Conservation (phyloP, 2,329 filamentous ascomycete species). For the Sporothrix schenckii region DNA sequence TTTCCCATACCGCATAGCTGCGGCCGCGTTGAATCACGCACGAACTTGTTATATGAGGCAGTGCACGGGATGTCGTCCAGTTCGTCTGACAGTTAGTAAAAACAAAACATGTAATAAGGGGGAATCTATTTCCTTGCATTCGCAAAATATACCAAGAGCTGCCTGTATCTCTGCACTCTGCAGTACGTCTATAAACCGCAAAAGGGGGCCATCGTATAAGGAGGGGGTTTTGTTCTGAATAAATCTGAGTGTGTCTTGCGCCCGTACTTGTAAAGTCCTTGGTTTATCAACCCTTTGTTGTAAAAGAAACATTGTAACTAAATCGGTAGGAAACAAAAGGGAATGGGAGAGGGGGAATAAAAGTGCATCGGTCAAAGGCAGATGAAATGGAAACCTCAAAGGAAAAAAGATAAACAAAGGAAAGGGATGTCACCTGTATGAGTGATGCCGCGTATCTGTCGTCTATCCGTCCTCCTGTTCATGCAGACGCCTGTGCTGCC, state of each 20-base stretch:
- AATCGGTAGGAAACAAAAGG: conserved; percentile 13
- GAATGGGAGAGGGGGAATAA: not conserved
- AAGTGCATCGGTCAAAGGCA: not conserved
- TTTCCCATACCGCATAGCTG: conserved; percentile 55
- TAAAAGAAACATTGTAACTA: not conserved
- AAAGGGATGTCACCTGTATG: not conserved
- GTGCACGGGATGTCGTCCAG: not conserved
- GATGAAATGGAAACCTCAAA: not conserved
- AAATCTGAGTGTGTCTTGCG: conserved; percentile 5
- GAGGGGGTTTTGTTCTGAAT: not conserved
- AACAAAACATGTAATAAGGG: not conserved
- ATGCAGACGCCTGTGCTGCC: conserved; percentile 47
- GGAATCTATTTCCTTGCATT: conserved; percentile 18
- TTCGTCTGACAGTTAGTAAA: not conserved
- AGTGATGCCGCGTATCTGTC: not conserved
- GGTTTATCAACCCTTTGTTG: not conserved
- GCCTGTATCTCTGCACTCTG: not conserved
- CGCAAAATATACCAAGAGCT: not conserved
- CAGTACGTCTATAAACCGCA: conserved; percentile 13
- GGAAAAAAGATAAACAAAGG: conserved; percentile 2
- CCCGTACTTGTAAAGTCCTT: conserved; percentile 1
- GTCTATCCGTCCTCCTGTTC: not conserved
- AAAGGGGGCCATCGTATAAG: not conserved
- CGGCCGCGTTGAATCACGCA: conserved; percentile 19
- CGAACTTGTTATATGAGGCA: not conserved